Conservation (phyloP, 371 early-diverging fungal genomes). For the Mortierella sp. region DNA sequence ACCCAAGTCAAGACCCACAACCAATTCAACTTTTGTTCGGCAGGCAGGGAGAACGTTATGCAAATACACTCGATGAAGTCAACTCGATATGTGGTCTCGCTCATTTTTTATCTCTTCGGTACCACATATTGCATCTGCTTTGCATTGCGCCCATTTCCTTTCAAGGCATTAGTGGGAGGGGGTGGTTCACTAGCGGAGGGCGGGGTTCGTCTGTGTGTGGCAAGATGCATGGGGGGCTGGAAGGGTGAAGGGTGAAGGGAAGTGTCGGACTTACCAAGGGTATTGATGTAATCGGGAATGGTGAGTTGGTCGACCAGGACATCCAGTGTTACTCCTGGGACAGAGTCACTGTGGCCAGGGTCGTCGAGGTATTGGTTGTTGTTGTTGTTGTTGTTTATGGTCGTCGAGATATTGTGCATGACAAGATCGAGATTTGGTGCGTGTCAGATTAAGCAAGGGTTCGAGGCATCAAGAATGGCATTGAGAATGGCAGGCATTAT, state of each 20-base stretch:
- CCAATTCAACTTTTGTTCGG: neutral
- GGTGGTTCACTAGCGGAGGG: neutral
- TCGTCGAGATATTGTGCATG: too few species aligned
- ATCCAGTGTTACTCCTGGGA: slow-evolving; percentile 36
- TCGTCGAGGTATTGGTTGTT: too few species aligned
- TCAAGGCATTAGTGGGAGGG: neutral
- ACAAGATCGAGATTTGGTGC: neutral
- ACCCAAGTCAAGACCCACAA: neutral
- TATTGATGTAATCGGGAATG: slow-evolving; percentile 30
- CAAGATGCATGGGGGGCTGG: neutral
- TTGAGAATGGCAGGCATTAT: neutral
- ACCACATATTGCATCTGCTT: slow-evolving; percentile 2
- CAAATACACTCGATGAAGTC: neutral
- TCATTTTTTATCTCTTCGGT: neutral
- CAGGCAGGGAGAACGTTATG: neutral
- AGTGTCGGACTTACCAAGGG: slow-evolving; percentile 24
- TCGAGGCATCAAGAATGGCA: too few species aligned
- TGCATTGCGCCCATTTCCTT: slow-evolving; percentile 1
- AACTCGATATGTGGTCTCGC: neutral
- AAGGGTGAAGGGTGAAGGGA: neutral
- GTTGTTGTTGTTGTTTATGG: too few species aligned
- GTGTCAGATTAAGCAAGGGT: neutral
- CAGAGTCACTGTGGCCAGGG: slow-evolving; percentile 33
- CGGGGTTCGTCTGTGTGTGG: neutral
- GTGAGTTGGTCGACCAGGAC: slow-evolving; percentile 50